Conservation (phyloP, 805 yeast genomes). For the Limtongia smithiae region DNA sequence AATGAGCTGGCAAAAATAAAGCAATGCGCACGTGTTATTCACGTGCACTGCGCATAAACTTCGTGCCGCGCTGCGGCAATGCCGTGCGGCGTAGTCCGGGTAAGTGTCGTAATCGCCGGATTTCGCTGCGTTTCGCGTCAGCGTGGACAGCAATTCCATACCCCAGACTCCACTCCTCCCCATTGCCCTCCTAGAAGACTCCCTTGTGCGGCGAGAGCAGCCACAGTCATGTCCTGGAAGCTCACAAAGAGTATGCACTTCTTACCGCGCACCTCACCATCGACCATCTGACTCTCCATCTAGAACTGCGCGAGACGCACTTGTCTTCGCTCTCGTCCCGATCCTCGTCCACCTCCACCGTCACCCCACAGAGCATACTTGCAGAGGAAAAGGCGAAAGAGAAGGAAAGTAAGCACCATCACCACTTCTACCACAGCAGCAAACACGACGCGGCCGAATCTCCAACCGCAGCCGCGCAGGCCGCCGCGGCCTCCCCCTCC, state of each 20-base stretch:
- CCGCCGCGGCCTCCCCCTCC: background rate
- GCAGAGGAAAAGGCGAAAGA: slow-evolving; percentile 7
- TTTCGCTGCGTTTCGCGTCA: slow-evolving; percentile 38
- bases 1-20: too few relatives aligned
- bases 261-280: background rate
- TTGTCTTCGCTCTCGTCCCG: slow-evolving; percentile 34
- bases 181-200: too few relatives aligned
- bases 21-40: too few relatives aligned
- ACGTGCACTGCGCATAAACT: too few relatives aligned
- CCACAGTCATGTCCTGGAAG: slow-evolving; percentile 40
- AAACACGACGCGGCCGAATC: slow-evolving; percentile 13
- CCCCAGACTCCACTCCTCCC: slow-evolving; percentile 89
- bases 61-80: too few relatives aligned
- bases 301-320: slow-evolving; percentile 43
- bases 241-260: slow-evolving; percentile 43
- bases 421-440: slow-evolving; percentile 15
- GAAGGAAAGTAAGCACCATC: slow-evolving; percentile 15
- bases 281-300: background rate
- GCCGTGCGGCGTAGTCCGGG: too few relatives aligned
- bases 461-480: slow-evolving; percentile 1
- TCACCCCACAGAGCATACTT: slow-evolving; percentile 23
- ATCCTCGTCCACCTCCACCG: slow-evolving; percentile 29
- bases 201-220: too few relatives aligned
- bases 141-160: slow-evolving; percentile 75
- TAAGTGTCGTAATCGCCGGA: too few relatives aligned